phyloP scores from a whole-genome alignment of 176 grass and related monocot species.

The Puya raimondii region DNA sequence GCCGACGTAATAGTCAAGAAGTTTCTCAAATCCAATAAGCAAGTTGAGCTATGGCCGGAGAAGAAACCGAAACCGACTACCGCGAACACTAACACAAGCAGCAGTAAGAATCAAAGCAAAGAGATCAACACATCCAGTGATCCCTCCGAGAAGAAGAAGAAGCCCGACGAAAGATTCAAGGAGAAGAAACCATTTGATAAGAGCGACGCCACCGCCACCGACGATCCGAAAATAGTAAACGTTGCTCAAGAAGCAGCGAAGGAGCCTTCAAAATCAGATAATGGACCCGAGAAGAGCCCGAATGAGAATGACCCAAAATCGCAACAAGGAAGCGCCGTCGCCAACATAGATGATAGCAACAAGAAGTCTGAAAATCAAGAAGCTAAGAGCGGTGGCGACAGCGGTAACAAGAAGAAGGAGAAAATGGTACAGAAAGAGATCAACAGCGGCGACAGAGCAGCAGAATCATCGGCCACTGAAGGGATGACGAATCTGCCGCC shows the following conservation, averaged over 20 bases:
- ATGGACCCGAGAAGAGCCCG: background rate
- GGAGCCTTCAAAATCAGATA: background rate
- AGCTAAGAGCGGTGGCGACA: background rate
- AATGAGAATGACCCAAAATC: too few relatives aligned
- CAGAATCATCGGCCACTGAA: too few relatives aligned
- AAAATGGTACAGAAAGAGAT: background rate
- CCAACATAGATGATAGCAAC: too few relatives aligned
- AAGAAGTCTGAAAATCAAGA: too few relatives aligned
- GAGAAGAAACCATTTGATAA: too few relatives aligned
- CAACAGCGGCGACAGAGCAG: background rate
- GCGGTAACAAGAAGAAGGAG: background rate
- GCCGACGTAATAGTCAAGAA: conserved; percentile 42
- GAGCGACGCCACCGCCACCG: too few relatives aligned
- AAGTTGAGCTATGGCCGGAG: conserved; percentile 51
- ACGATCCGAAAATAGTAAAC: too few relatives aligned
- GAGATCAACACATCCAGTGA: too few relatives aligned
- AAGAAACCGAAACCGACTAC: background rate
- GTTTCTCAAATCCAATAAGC: conserved; percentile 62
- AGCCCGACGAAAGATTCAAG: too few relatives aligned
- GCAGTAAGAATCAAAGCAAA: background rate
- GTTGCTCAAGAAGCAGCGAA: background rate
- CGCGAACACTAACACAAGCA: background rate
- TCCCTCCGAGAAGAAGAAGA: too few relatives aligned
- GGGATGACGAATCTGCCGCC: background rate
- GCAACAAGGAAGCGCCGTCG: too few relatives aligned